A percentile compares a stretch with the other conserved stretches of the same genome.
phyloP scores from a whole-genome alignment of 2,329 filamentous ascomycete genomes.

The Coniochaeta ligniaria region DNA sequence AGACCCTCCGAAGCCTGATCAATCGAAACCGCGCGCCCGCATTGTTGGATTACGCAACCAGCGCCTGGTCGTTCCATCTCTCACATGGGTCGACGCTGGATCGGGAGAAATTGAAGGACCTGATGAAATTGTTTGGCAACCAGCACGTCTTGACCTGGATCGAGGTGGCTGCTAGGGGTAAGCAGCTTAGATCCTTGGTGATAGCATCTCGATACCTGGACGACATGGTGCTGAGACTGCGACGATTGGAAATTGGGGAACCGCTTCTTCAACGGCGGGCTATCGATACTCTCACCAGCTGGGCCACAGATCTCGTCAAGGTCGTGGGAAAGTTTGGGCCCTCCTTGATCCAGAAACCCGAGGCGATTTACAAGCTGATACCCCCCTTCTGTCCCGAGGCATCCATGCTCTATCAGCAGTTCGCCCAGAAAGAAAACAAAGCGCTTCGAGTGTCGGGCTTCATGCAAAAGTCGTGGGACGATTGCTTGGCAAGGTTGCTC shows the following conservation, averaged over 20 bases:
- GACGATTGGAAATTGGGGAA: conserved; percentile 7
- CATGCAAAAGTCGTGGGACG: conserved; percentile 15
- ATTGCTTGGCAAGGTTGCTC: conserved; percentile 15
- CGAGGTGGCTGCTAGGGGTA: conserved; percentile 14
- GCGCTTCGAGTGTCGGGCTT: conserved; percentile 9
- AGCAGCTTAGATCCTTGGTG: conserved; percentile 18
- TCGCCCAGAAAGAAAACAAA: conserved; percentile 14
- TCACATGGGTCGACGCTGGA: neutral
- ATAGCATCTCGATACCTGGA: conserved; percentile 17
- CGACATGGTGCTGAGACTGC: conserved; percentile 9
- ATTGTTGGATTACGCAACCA: conserved; percentile 5
- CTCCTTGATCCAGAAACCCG: conserved; percentile 17
- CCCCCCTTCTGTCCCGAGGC: conserved; percentile 29
- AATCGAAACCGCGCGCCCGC: neutral
- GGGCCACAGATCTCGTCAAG: conserved; percentile 26
- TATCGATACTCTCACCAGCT: conserved; percentile 19
- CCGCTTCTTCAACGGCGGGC: conserved; percentile 6
- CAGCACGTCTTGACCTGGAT: conserved; percentile 29
- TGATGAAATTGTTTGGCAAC: no score
- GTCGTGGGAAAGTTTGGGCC: conserved; percentile 27
- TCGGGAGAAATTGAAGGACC: no score
- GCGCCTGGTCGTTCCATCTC: conserved; percentile 18
- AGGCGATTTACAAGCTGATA: conserved; percentile 27
- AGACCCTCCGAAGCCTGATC: neutral
- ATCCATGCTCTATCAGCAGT: conserved; percentile 25